These are phyloP conservation scores for Nakazawaea holstii DNA, from an alignment of 805 yeast genomes.

Conservation along the genomic window DNA sequence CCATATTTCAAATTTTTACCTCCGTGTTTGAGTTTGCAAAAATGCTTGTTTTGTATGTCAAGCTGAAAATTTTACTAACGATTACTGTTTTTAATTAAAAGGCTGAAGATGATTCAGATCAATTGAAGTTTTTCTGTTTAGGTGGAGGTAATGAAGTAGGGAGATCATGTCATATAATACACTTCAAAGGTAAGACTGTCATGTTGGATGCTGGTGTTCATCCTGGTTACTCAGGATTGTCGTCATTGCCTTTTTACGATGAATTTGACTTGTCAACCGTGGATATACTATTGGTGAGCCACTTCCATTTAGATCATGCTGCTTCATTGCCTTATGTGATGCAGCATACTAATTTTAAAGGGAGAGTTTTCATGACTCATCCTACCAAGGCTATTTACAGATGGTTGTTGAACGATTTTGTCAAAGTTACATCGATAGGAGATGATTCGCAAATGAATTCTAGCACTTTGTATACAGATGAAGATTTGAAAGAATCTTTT, in stretches of 20 bases:
- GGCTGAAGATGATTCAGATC: conserved; percentile 8
- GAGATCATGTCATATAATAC: conserved; percentile 87
- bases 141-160: conserved; percentile 99
- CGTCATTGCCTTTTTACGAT: conserved; percentile 92
- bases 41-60: background rate
- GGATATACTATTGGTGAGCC: conserved; percentile 83
- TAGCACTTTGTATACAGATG: conserved; percentile 75
- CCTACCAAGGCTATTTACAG: conserved; percentile 97
- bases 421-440: conserved; percentile 70
- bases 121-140: conserved; percentile 60
- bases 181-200: conserved; percentile 88
- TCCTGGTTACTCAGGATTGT: conserved; percentile 88
- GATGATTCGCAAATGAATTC: conserved; percentile 39
- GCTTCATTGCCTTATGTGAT: conserved; percentile 96
- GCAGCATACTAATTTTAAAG: conserved; percentile 93
- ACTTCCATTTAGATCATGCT: conserved; percentile 96
- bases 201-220: conserved; percentile 99
- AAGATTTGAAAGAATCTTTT: conserved; percentile 81
- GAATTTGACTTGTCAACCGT: conserved; percentile 87
- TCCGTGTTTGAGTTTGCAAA: background rate
- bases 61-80: background rate
- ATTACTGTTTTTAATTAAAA: background rate
- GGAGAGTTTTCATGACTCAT: conserved; percentile 97
- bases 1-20: no score
- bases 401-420: conserved; percentile 93